These are phyloP conservation scores for Talaromyces liani DNA, from an alignment of 495 filamentous ascomycete genomes.

Conservation along the genomic window DNA sequence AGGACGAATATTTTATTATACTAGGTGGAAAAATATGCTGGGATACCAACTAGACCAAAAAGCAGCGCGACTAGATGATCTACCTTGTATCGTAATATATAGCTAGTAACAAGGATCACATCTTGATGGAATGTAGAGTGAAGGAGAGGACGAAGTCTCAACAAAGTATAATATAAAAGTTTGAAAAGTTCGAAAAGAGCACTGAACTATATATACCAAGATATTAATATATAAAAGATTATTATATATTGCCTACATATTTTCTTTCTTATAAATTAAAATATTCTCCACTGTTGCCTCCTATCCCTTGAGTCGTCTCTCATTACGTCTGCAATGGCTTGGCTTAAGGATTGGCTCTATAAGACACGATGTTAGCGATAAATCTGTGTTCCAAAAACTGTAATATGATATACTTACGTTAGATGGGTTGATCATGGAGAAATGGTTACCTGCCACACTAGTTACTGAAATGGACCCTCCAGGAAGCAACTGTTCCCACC, in stretches of 20 bases:
- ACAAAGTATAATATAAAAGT: too few relatives aligned
- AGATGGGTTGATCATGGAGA: conserved; percentile 7
- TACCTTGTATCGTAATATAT: too few relatives aligned
- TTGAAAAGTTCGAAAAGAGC: too few relatives aligned
- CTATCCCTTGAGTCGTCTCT: not conserved
- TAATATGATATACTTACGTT: not conserved
- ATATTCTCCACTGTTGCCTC: not conserved
- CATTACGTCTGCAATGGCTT: not conserved
- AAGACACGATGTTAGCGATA: not conserved
- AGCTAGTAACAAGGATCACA: too few relatives aligned
- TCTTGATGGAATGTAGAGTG: too few relatives aligned
- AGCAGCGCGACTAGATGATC: too few relatives aligned
- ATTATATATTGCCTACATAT: not conserved
- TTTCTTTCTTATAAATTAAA: not conserved
- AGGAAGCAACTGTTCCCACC: conserved; percentile 68
- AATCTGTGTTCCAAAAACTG: not conserved
- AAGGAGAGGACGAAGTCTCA: too few relatives aligned
- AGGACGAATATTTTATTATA: too few relatives aligned
- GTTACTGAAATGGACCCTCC: conserved; percentile 40
- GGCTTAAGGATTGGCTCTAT: not conserved
- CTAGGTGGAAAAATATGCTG: too few relatives aligned
- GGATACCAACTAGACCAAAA: too few relatives aligned
- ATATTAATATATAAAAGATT: too few relatives aligned
- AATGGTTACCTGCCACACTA: conserved; percentile 1
- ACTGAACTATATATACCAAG: too few relatives aligned